phyloP scores from a whole-genome alignment of 2,329 filamentous ascomycete genomes.

The Pezicula rhizophila region DNA sequence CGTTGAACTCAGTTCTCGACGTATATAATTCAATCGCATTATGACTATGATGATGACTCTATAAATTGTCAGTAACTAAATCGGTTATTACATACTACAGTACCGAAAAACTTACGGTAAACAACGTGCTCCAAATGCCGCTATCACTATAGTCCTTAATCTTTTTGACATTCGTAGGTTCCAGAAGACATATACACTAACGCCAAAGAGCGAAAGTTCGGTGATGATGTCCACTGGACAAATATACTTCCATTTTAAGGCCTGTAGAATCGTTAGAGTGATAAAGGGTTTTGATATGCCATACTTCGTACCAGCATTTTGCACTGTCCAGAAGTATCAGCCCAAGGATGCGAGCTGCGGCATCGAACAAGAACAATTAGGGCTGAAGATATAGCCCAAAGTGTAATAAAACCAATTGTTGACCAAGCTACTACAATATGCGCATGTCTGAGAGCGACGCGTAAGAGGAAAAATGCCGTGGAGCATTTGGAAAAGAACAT shows the following conservation, averaged over 20 bases:
- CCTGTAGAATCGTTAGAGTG: too few relatives aligned
- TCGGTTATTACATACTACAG: background rate
- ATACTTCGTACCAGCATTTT: too few relatives aligned
- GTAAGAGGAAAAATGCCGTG: too few relatives aligned
- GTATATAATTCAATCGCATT: conserved; percentile 33
- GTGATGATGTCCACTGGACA: conserved; percentile 33
- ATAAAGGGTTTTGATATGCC: too few relatives aligned
- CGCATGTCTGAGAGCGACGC: too few relatives aligned
- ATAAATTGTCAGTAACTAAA: background rate
- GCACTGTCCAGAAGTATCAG: too few relatives aligned
- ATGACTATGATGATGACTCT: conserved; percentile 33
- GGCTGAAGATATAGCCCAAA: too few relatives aligned
- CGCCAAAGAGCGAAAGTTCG: conserved; percentile 31
- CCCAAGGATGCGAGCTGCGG: too few relatives aligned
- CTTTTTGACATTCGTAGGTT: conserved; percentile 31
- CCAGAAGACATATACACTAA: conserved; percentile 31
- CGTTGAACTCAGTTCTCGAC: conserved; percentile 23
- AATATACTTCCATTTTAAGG: conserved; percentile 29
- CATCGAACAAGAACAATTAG: too few relatives aligned
- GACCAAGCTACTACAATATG: too few relatives aligned
- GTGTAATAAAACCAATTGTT: too few relatives aligned
- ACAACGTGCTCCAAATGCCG: conserved; percentile 35
- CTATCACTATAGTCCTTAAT: conserved; percentile 33
- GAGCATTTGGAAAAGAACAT: too few relatives aligned
- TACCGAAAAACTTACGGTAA: conserved; percentile 27